phyloP scores from a whole-genome alignment of 345 rosid species.

The Dovyalis caffra region DNA sequence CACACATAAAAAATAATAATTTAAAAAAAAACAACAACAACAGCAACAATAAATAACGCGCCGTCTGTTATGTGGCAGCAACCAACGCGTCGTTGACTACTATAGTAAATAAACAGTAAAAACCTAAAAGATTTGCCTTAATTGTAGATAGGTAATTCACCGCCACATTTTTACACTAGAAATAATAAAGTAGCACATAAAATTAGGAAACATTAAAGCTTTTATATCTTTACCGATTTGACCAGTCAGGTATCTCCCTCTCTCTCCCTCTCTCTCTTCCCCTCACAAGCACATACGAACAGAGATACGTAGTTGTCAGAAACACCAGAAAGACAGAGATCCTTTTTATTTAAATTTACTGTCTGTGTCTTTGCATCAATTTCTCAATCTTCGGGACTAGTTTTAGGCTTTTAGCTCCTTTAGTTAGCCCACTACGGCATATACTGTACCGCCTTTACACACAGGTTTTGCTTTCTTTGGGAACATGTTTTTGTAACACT shows the following conservation, averaged over 20 bases:
- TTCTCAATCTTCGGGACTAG: constrained; percentile 13
- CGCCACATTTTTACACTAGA: constrained; percentile 2
- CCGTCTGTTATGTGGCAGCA: too few species aligned
- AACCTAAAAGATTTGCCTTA: too few species aligned
- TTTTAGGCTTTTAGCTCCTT: constrained; percentile 19
- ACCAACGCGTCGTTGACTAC: too few species aligned
- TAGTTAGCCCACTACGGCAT: constrained; percentile 7
- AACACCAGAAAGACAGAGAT: constrained; percentile 44
- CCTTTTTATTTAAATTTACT: constrained; percentile 26
- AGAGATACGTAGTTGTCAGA: constrained; percentile 50
- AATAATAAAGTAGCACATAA: constrained; percentile 8
- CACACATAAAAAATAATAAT: too few species aligned
- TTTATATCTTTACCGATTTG: constrained; percentile 28
- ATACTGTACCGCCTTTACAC: neutral
- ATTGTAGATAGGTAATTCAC: neutral
- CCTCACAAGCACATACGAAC: neutral
- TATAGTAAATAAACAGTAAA: too few species aligned
- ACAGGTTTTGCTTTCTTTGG: constrained; percentile 13
- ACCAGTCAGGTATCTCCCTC: constrained; percentile 33
- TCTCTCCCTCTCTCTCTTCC: constrained; percentile 1
- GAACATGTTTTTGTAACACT: neutral
- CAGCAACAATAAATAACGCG: too few species aligned
- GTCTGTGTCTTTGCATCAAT: constrained; percentile 25
- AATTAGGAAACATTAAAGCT: neutral
- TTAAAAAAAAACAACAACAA: too few species aligned